Evolutionary conservation across 306 rosid species (phyloP).

Genomic region (Clitoria ternatea): DNA sequence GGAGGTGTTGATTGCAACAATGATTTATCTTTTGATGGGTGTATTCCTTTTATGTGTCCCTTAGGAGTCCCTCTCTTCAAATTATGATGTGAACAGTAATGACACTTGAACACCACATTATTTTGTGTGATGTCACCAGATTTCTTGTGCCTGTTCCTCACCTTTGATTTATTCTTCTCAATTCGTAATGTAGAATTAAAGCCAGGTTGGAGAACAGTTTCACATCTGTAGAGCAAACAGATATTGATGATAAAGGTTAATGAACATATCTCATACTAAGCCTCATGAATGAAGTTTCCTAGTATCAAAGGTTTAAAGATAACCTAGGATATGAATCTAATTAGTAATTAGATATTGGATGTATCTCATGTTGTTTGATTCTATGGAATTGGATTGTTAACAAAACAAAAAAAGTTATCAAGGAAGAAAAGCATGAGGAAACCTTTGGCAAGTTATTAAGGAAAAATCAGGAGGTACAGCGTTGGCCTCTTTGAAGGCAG

Average conservation of each 20-base stretch:
- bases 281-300: neutral
- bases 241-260: neutral
- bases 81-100: slow-evolving; percentile 58
- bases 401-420: neutral
- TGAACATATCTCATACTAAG: neutral
- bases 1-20: slow-evolving; percentile 23
- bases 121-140: slow-evolving; percentile 39
- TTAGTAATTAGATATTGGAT: neutral
- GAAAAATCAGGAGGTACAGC: slow-evolving; percentile 50
- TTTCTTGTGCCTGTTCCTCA: slow-evolving; percentile 29
- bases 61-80: slow-evolving; percentile 58
- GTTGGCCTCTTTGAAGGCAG: slow-evolving; percentile 47
- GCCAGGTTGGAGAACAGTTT: slow-evolving; percentile 70
- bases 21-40: slow-evolving; percentile 35
- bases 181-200: slow-evolving; percentile 63
- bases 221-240: slow-evolving; percentile 53
- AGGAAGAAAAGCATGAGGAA: neutral
- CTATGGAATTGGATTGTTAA: neutral
- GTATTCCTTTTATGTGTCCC: slow-evolving; percentile 55
- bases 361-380: neutral
- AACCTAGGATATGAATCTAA: neutral
- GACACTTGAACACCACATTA: slow-evolving; percentile 59
- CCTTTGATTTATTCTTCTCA: slow-evolving; percentile 51
- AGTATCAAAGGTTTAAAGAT: neutral
- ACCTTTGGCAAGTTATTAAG: slow-evolving; percentile 66